Evolutionary conservation across 139 green algal species (phyloP).

Genomic region (Gonium pectorale): DNA sequence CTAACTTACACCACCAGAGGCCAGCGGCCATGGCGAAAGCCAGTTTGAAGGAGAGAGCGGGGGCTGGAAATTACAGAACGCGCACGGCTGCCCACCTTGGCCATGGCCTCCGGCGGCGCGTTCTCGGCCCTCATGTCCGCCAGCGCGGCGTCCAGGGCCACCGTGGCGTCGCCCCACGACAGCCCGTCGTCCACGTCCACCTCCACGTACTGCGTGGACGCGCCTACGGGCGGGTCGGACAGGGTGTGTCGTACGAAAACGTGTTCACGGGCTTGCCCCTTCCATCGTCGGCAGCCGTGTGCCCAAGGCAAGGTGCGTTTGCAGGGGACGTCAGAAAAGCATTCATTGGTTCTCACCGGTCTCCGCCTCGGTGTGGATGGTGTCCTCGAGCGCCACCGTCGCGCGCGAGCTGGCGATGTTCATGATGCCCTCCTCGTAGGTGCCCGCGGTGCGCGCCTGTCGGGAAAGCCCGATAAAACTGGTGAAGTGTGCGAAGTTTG

Average conservation of each 20-base stretch:
- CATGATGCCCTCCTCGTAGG: slow-evolving; percentile 13
- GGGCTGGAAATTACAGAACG: neutral
- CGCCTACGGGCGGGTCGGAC: neutral
- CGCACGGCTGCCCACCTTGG: neutral
- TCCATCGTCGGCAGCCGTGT: neutral
- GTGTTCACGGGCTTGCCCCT: neutral
- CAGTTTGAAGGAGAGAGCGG: neutral
- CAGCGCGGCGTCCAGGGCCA: slow-evolving; percentile 3
- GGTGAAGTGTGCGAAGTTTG: neutral
- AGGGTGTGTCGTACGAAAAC: neutral
- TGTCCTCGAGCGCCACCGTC: neutral
- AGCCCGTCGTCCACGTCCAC: slow-evolving; percentile 42
- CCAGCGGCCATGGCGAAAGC: neutral
- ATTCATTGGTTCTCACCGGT: neutral
- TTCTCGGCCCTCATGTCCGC: slow-evolving; percentile 19
- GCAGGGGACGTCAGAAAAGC: neutral
- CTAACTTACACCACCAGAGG: neutral
- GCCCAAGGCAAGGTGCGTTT: neutral
- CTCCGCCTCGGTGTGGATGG: neutral
- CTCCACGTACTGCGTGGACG: slow-evolving; percentile 10
- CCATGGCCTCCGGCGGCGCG: neutral
- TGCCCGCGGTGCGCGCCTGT: slow-evolving; percentile 2
- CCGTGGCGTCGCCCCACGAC: neutral
- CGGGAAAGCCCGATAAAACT: neutral
- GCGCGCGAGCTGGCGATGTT: neutral